Conservation (phyloP, 306 rosid species). For the Vigna unguiculata region DNA sequence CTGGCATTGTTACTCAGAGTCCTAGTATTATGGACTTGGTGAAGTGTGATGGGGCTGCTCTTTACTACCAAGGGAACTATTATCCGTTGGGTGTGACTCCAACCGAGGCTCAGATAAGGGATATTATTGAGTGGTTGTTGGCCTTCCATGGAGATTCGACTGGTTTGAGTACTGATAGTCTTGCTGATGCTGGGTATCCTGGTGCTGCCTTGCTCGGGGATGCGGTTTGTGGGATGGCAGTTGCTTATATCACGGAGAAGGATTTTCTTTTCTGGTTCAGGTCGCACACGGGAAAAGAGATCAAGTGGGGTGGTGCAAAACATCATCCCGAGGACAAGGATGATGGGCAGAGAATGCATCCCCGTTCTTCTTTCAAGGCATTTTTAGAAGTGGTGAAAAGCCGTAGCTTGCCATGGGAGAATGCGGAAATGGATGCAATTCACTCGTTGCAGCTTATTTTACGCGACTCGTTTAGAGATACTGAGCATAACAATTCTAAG, state of each 20-base stretch:
- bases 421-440: slow-evolving; percentile 96
- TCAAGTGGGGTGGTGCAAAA: slow-evolving; percentile 99
- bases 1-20: slow-evolving; percentile 90
- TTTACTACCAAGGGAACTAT: slow-evolving; percentile 73
- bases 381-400: slow-evolving; percentile 96
- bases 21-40: slow-evolving; percentile 95
- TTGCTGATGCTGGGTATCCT: slow-evolving; percentile 94
- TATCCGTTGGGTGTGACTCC: slow-evolving; percentile 81
- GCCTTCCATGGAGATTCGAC: slow-evolving; percentile 87
- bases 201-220: slow-evolving; percentile 92
- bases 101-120: slow-evolving; percentile 80
- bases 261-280: slow-evolving; percentile 97
- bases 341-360: slow-evolving; percentile 98
- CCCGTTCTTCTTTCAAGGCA: slow-evolving; percentile 97
- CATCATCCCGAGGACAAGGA: slow-evolving; percentile 99
- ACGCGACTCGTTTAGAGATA: slow-evolving; percentile 81
- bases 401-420: slow-evolving; percentile 96
- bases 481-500: slow-evolving; percentile 71
- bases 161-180: slow-evolving; percentile 96
- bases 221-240: slow-evolving; percentile 97
- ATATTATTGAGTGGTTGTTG: slow-evolving; percentile 86
- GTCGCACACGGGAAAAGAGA: slow-evolving; percentile 89
- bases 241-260: slow-evolving; percentile 80
- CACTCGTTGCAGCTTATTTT: slow-evolving; percentile 96
- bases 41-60: slow-evolving; percentile 95